Evolutionary conservation across 225 moss, liverwort and hornwort genomes (phyloP), one percentile per base, ranked within the genome.

Genomic region (Thuidium tamariscinum): DNA sequence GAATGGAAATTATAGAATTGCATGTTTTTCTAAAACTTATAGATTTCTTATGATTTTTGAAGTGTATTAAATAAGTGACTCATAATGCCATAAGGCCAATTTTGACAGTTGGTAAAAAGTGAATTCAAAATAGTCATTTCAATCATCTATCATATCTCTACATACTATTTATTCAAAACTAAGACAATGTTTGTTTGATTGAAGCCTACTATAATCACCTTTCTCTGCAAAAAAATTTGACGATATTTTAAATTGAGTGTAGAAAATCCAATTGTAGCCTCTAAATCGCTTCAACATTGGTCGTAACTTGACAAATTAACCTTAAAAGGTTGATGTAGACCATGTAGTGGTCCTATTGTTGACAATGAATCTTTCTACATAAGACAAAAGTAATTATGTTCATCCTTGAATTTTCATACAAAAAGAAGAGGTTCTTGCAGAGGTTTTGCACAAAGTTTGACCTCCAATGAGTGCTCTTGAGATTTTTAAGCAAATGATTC

Each of bases 261-360:
- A 39, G 14, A 39, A 68, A 68, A 13, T 25, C 7, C 0, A 68
- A 0, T 68, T 39, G 14, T 7, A 5, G 25, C 2, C 4, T 13
- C 8, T 39, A 13, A 25, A 2, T 68, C 39, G 41, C 2, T 39
- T 1, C 7, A 23, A 25, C 7, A 41, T 0, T 2, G 0, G n/a
- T n/a, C n/a, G n/a, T 25, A 23, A 37, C 4, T 22, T 67, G 67
- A 67, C 7, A 67, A 5, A 22, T 67, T 67, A 65, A 36, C 3
- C 66, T 36, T 21, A 11, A 1, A 36, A 36, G 21, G 10, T 36
- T 0, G 2, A 10, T 21, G 11, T 36, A 2, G 6, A 11, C 3
- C 0, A 21, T 3, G n/a, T n/a, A 66, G 21, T 36, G 21, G 21
- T 66, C 2, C 1, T 1, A 65, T 65, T 2, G 3, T 20, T 65